A percentile compares a stretch with the other conserved stretches of the same genome.
These are phyloP conservation scores for Venustampulla echinocandica DNA, from an alignment of 495 filamentous ascomycete genomes.

Conservation along the genomic window DNA sequence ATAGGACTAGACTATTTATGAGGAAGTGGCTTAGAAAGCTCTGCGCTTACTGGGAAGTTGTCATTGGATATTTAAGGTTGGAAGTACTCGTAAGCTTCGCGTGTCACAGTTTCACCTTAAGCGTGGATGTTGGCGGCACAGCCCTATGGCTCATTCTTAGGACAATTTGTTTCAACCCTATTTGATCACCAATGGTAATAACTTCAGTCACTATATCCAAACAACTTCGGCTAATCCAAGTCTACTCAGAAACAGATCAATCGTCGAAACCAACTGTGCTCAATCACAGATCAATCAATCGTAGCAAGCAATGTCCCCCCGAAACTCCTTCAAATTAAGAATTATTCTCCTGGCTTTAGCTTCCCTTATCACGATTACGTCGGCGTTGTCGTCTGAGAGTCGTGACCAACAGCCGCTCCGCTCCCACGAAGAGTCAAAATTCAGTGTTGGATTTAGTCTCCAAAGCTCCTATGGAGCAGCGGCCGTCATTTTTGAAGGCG, in stretches of 20 bases:
- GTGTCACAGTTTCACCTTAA: too few species aligned
- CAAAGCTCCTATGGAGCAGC: constrained; percentile 4
- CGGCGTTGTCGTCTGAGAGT: background rate
- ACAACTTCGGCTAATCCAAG: background rate
- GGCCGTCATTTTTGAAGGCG: constrained; percentile 5
- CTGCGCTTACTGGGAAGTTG: too few species aligned
- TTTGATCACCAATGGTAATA: too few species aligned
- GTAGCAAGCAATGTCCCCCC: background rate
- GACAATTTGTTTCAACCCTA: too few species aligned
- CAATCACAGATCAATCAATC: background rate
- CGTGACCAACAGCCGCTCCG: background rate
- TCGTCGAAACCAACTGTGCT: background rate
- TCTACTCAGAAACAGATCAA: background rate
- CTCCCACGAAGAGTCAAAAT: background rate
- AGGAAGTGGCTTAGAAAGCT: background rate
- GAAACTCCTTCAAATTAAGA: background rate
- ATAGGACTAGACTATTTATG: background rate
- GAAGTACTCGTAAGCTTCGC: too few species aligned
- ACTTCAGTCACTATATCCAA: background rate
- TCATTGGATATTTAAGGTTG: too few species aligned
- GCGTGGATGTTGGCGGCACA: too few species aligned
- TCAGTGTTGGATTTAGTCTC: constrained; percentile 8
- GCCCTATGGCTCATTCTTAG: too few species aligned
- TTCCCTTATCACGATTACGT: background rate
- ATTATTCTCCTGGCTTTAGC: background rate